Conservation (phyloP, 1,284 basidiomycete genomes). For the Melampsora medusae region DNA sequence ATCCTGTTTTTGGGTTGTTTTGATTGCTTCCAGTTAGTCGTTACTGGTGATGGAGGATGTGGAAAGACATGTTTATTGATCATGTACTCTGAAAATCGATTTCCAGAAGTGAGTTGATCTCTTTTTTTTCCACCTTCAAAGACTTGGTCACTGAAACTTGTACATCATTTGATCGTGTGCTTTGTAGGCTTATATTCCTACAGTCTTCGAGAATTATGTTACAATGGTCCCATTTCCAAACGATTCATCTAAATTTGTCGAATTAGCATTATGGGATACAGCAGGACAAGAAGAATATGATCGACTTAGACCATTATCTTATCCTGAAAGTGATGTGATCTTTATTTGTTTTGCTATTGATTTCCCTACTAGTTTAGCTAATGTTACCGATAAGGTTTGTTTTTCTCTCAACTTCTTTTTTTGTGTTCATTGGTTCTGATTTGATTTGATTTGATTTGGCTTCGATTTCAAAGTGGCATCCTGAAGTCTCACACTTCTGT, state of each 20-base stretch:
- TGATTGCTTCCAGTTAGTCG: conserved; percentile 45
- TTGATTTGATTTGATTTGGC: background rate
- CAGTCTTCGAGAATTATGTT: conserved; percentile 92
- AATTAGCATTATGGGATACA: conserved; percentile 95
- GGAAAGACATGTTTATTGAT: conserved; percentile 83
- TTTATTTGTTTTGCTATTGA: conserved; percentile 96
- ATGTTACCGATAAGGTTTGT: conserved; percentile 71
- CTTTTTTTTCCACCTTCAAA: background rate
- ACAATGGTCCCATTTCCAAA: conserved; percentile 83
- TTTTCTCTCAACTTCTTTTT: conserved; percentile 20
- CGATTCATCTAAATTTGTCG: conserved; percentile 67
- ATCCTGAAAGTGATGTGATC: conserved; percentile 94
- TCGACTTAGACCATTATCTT: conserved; percentile 84
- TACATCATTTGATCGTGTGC: background rate
- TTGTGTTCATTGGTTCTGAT: background rate
- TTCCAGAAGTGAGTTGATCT: conserved; percentile 75
- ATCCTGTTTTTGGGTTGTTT: background rate
- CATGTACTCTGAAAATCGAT: conserved; percentile 94
- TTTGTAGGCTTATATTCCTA: conserved; percentile 85
- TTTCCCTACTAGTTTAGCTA: conserved; percentile 87
- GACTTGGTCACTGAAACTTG: background rate
- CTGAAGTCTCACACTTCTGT: conserved; percentile 96
- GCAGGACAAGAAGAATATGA: conserved; percentile 99
- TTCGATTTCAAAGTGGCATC: conserved; percentile 72
- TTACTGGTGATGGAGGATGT: conserved; percentile 66